Evolutionary conservation across 371 early-diverging fungal genomes (phyloP).

Genomic region (Mucor saturninus): DNA sequence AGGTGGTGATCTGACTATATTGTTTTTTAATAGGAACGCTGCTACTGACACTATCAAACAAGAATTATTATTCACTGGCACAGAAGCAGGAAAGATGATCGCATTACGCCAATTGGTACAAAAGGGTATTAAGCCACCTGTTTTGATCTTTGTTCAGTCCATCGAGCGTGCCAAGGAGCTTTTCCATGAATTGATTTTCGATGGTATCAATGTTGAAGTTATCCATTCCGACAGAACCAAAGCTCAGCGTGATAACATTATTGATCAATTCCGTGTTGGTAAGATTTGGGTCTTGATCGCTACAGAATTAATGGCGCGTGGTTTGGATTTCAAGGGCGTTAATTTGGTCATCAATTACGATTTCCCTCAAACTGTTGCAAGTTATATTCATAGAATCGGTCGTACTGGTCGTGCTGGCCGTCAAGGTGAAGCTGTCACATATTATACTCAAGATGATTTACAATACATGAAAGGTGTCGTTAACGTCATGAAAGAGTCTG

Average conservation of each 20-base stretch:
- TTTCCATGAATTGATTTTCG: constrained; percentile 94
- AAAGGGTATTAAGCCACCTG: constrained; percentile 87
- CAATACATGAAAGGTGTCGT: constrained; percentile 88
- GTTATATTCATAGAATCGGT: constrained; percentile 94
- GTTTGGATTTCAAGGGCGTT: constrained; percentile 94
- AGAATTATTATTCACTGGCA: constrained; percentile 89
- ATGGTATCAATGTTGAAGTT: constrained; percentile 96
- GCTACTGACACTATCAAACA: constrained; percentile 93
- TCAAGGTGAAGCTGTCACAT: constrained; percentile 81
- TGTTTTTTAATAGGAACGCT: constrained; percentile 73
- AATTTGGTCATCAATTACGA: constrained; percentile 95
- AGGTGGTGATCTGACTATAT: constrained; percentile 70
- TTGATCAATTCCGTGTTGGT: constrained; percentile 89
- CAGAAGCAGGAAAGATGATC: constrained; percentile 92
- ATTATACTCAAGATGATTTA: constrained; percentile 93
- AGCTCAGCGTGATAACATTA: constrained; percentile 88
- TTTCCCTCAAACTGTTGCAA: constrained; percentile 91
- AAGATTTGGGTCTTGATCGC: constrained; percentile 95
- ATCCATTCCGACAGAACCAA: constrained; percentile 94
- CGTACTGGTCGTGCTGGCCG: constrained; percentile 94
- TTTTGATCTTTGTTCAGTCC: constrained; percentile 94
- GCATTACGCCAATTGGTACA: constrained; percentile 90
- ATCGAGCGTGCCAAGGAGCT: constrained; percentile 95
- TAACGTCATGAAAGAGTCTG: constrained; percentile 95
- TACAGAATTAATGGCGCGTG: constrained; percentile 97